phyloP scores from a whole-genome alignment of 108 stramenopile genomes.

The Skeletonema costatum region DNA sequence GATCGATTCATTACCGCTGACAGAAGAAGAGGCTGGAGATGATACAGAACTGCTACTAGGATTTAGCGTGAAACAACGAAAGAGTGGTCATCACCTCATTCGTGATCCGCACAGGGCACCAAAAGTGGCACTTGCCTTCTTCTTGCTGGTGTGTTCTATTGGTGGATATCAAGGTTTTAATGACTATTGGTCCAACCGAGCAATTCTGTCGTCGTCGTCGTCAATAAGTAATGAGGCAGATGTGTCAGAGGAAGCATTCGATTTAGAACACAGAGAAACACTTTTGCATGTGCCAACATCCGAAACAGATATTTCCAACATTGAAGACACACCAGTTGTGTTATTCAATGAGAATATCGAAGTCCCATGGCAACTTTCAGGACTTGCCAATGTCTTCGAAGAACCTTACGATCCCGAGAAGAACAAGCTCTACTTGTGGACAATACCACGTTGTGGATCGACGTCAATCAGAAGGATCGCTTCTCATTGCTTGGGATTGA shows the following conservation, averaged over 20 bases:
- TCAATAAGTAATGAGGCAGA: not conserved
- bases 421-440: constrained; percentile 40
- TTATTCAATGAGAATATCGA: constrained; percentile 10
- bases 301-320: not conserved
- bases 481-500: constrained; percentile 43
- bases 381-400: constrained; percentile 29
- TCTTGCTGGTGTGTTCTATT: constrained; percentile 21
- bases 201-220: not conserved
- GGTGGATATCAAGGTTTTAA: constrained; percentile 28
- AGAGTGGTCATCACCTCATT: not conserved
- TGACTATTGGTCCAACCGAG: constrained; percentile 27
- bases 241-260: not conserved
- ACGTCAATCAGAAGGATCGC: constrained; percentile 36
- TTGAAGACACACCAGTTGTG: constrained; percentile 14
- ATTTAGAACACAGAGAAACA: constrained; percentile 11
- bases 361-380: constrained; percentile 3
- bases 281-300: not conserved
- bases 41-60: constrained; percentile 15
- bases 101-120: constrained; percentile 30
- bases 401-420: constrained; percentile 32
- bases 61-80: not conserved
- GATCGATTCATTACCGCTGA: constrained; percentile 4
- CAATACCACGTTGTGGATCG: constrained; percentile 37
- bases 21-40: constrained; percentile 11
- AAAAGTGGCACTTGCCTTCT: constrained; percentile 22